Base-by-base conservation (phyloP, 192 early-diverging fungal genomes). In the Geranomyces variabilis region DNA sequence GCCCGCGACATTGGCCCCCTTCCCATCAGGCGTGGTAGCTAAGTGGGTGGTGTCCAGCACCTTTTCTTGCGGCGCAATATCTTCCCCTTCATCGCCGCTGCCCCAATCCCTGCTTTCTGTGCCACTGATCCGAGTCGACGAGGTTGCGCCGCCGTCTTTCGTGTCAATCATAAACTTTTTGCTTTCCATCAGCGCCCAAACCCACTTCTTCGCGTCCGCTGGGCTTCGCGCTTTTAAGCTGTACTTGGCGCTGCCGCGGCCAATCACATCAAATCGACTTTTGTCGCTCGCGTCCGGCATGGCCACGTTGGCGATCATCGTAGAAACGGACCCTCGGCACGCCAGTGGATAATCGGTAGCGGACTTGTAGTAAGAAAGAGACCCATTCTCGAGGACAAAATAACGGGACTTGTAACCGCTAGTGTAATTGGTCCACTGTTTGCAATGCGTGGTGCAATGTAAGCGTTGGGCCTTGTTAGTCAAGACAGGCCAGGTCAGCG, bases 361-460 rank as follows among this genome's bases (percentile, higher is more conserved):
- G 71, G 90, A 87, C 63, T 93, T 90, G 81, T 89, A 94, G 71
- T 94, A 94, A 0, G 90, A 91, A n/a, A 93, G 76, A 21, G 88
- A 89, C 34, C 92, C 90, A 47, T 90, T 81, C 48, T 93, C 91
- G 0, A 95, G 82, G 10, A 90, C 91, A 74, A 93, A 93, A 84
- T 90, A 93, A 34, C 92, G 80, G 45, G 81, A 74, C 69, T 91
- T 89, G 83, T 91, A 95, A 46, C 93, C 92, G 49, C 84, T 75
- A 13, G 91, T 88, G 76, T 92, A 93, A 81, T 95, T 95, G 63
- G 90, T 92, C 92, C 92, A 95, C 74, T 41, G 36, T 41, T 41
- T 41, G 10, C 36, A 41, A 10, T 41, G 36, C 3, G 10, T 10
- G 10, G 10, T 10, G 10, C 36, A 7, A 41, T 41, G 36, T 41